Conservation (phyloP, 2,329 filamentous ascomycete genomes). For the Colletotrichum sansevieriae region DNA sequence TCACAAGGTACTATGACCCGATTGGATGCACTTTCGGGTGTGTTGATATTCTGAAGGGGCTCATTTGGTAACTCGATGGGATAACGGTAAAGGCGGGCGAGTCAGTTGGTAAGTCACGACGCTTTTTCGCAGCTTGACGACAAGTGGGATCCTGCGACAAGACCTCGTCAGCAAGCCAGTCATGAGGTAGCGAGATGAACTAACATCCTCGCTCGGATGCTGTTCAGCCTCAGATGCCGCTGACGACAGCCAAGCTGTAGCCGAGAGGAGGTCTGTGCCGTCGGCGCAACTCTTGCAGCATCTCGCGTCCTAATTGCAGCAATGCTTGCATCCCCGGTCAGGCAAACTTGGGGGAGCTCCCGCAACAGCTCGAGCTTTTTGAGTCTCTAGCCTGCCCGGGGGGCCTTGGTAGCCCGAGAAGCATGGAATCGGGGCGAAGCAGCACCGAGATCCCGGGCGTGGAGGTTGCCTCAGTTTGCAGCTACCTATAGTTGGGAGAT, state of each 20-base stretch:
- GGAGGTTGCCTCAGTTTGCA: background rate
- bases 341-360: too few relatives aligned
- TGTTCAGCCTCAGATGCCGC: slow-evolving; percentile 2
- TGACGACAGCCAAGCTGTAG: slow-evolving; percentile 20
- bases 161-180: background rate
- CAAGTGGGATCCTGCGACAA: too few relatives aligned
- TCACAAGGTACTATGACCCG: too few relatives aligned
- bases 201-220: background rate
- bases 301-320: background rate
- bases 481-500: background rate
- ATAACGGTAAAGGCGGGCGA: too few relatives aligned
- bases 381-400: too few relatives aligned
- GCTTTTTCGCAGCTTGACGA: too few relatives aligned
- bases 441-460: slow-evolving; percentile 17
- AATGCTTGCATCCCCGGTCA: too few relatives aligned
- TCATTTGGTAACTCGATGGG: too few relatives aligned
- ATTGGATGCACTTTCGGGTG: too few relatives aligned
- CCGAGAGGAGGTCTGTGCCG: background rate
- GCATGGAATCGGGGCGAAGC: slow-evolving; percentile 21
- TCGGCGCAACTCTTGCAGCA: background rate
- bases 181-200: background rate
- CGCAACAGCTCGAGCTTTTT: too few relatives aligned
- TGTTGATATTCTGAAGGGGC: too few relatives aligned
- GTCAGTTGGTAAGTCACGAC: background rate
- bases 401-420: too few relatives aligned